Base-by-base conservation (phyloP, 2,329 filamentous ascomycete genomes). In the Fusarium sp. region DNA sequence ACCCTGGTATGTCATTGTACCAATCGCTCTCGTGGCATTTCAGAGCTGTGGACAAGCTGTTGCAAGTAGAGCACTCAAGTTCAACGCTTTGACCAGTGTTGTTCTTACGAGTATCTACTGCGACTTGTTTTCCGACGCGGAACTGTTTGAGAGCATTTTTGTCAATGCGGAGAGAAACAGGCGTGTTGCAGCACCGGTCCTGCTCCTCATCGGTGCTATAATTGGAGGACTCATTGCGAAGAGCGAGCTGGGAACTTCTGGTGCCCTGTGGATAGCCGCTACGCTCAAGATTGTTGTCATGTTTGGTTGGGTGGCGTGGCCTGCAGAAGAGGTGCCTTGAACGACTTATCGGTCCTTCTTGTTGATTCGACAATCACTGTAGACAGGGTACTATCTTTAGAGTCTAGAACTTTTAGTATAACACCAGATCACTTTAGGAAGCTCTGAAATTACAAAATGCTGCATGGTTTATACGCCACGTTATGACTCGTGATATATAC, bases 81-180 rank as follows among this genome's bases (percentile, higher is more conserved):
- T 91, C 77, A 90, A 90, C 64, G 89, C 90, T 4, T 82, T 95
- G 25, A 94, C 93, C 0, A 94, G 91, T 68, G 93, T 94, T 20
- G 93, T 95, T 6, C 81, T 96, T 65, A 95, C 93, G 2, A 94
- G 92, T 78, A 90, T 93, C 69, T 95, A 95, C 83, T 94, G 92
- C 78, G 93, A 95, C 79, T 78, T 95, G 25, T 94, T 94, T 74
- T 92, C 90, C 3, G 92, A 94, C 62, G 81, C 83, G 36, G 80
- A 85, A 29, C 75, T 89, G 7, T 86, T 89, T 39, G 79, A 70
- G 53, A 65, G 67, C 38, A 20, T 80, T 2, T 52, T 77, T 13
- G 69, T 78, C 44, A 89, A 89, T 65, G 79, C 79, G 10, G 86
- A 88, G 77, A 79, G 87, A 36, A 88, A 89, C 70, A 82, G 86